These are phyloP conservation scores for Yarrowia bubula DNA, from an alignment of 805 yeast species.

Conservation along the genomic window DNA sequence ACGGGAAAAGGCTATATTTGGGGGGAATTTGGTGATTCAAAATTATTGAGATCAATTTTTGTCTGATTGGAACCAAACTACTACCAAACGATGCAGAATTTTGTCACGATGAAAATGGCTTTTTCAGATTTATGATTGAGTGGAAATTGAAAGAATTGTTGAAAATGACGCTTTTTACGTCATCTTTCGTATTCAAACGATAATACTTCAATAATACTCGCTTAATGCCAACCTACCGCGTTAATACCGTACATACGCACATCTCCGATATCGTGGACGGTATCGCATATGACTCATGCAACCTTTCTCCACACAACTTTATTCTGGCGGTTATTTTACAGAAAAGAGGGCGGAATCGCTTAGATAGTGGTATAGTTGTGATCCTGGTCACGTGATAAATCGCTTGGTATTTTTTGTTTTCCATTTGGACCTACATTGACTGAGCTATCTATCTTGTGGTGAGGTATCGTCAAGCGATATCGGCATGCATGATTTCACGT, in stretches of 20 bases:
- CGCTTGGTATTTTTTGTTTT: neutral
- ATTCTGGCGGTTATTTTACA: neutral
- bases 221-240: too few species aligned
- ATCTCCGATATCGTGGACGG: neutral
- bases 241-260: neutral
- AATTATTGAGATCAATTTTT: too few species aligned
- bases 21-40: too few species aligned
- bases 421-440: neutral
- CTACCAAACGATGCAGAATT: too few species aligned
- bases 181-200: too few species aligned
- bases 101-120: too few species aligned
- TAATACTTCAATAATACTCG: too few species aligned
- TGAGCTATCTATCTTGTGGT: neutral
- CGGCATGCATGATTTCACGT: slow-evolving; percentile 8
- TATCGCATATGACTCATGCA: slow-evolving; percentile 10
- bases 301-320: slow-evolving; percentile 4
- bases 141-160: too few species aligned
- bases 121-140: too few species aligned
- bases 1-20: too few species aligned
- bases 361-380: neutral
- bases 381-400: neutral
- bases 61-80: too few species aligned
- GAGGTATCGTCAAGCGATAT: neutral
- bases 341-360: neutral
- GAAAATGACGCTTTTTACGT: too few species aligned